Conservation (phyloP, 768 basidiomycete species). For the Lentinula aciculospora region DNA sequence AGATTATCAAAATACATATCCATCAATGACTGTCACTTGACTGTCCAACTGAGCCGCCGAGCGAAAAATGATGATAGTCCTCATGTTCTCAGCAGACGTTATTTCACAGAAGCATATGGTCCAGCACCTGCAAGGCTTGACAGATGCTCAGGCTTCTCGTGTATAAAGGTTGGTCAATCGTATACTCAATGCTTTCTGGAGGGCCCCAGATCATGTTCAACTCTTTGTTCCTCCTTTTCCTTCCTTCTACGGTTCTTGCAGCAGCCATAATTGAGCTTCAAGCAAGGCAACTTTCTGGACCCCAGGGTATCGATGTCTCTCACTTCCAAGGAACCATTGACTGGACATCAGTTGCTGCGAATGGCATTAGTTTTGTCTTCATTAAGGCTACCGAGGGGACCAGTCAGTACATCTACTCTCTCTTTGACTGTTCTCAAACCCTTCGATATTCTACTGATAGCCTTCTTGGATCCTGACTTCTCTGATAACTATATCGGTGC, state of each 20-base stretch:
- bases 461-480: conserved; percentile 39
- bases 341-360: conserved; percentile 45
- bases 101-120: background rate
- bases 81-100: background rate
- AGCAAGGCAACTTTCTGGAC: conserved; percentile 27
- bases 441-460: conserved; percentile 13
- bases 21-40: background rate
- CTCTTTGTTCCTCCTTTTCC: background rate
- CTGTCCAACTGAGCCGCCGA: background rate
- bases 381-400: conserved; percentile 69
- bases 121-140: background rate
- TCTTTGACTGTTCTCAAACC: background rate
- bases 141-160: background rate
- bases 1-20: background rate
- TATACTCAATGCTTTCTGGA: background rate
- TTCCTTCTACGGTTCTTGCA: conserved; percentile 7
- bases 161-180: background rate
- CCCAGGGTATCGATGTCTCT: conserved; percentile 54
- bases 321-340: conserved; percentile 40
- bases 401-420: conserved; percentile 22
- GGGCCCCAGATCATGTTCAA: background rate
- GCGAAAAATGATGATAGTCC: background rate
- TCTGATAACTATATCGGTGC: conserved; percentile 49
- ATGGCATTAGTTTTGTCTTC: conserved; percentile 50
- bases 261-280: conserved; percentile 12